These are phyloP conservation scores for Pseudonitzschia pungens DNA, from an alignment of 108 stramenopile species.

Conservation along the genomic window DNA sequence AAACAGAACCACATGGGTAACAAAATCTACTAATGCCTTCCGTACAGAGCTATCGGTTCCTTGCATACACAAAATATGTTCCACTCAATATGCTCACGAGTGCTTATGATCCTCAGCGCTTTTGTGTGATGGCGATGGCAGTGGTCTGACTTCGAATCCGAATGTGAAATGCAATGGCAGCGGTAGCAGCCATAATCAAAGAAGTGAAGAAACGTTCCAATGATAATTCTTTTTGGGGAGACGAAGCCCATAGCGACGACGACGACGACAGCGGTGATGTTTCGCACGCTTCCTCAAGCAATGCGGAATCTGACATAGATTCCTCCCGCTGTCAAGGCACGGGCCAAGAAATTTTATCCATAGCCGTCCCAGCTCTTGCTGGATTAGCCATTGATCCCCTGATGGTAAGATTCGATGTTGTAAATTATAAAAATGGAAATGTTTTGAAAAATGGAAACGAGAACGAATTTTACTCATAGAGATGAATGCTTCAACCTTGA, in stretches of 20 bases:
- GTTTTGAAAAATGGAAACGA: too few relatives aligned
- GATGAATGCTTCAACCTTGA: too few relatives aligned
- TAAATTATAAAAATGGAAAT: not conserved
- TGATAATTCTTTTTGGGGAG: not conserved
- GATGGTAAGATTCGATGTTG: conserved; percentile 30
- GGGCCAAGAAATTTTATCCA: conserved; percentile 46
- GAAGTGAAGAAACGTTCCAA: not conserved
- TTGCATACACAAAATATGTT: not conserved
- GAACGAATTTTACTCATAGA: too few relatives aligned
- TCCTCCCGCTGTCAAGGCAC: not conserved
- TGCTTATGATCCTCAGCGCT: not conserved
- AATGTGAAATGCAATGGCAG: not conserved
- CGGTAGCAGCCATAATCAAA: not conserved
- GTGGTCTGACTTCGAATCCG: not conserved
- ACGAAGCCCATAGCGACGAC: not conserved
- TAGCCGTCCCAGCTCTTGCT: conserved; percentile 66
- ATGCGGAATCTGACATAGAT: not conserved
- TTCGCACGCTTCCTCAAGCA: not conserved
- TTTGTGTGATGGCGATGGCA: not conserved
- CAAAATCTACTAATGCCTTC: too few relatives aligned
- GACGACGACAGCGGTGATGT: not conserved
- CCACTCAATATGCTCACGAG: not conserved
- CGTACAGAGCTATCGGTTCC: not conserved
- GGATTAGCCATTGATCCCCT: conserved; percentile 71
- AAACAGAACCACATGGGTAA: not conserved